Conservation (phyloP, 1,284 basidiomycete genomes). For the Moesziomyces parantarcticus region DNA sequence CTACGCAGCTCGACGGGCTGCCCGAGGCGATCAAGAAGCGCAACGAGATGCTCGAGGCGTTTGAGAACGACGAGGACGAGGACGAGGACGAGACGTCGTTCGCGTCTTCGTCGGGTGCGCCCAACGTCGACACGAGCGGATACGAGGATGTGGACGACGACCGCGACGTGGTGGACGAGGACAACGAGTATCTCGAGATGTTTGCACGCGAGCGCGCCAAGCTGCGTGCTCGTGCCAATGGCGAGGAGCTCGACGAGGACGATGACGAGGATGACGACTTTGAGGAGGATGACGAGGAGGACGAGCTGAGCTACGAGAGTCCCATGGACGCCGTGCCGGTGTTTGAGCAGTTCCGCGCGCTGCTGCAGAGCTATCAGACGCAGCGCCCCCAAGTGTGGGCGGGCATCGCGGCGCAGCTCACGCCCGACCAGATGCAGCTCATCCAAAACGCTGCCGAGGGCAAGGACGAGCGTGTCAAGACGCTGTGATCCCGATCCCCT, state of each 20-base stretch:
- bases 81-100: slow-evolving; percentile 44
- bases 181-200: slow-evolving; percentile 66
- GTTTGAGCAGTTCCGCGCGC: slow-evolving; percentile 55
- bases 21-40: slow-evolving; percentile 59
- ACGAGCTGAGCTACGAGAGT: slow-evolving; percentile 59
- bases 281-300: slow-evolving; percentile 52
- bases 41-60: slow-evolving; percentile 57
- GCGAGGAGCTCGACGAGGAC: slow-evolving; percentile 47
- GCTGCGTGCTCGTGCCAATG: slow-evolving; percentile 49
- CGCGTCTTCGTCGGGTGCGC: slow-evolving; percentile 20
- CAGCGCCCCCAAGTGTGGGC: slow-evolving; percentile 45
- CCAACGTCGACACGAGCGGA: slow-evolving; percentile 23
- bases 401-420: slow-evolving; percentile 27
- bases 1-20: slow-evolving; percentile 53
- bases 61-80: slow-evolving; percentile 61
- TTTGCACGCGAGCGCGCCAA: slow-evolving; percentile 60
- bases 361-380: slow-evolving; percentile 47
- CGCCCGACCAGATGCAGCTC: slow-evolving; percentile 47
- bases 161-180: slow-evolving; percentile 64
- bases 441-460: slow-evolving; percentile 36
- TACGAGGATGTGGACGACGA: slow-evolving; percentile 60
- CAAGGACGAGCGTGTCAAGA: slow-evolving; percentile 42
- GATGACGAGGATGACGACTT: slow-evolving; percentile 54
- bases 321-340: slow-evolving; percentile 58
- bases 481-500: too few species aligned